A percentile compares a stretch with the other conserved stretches of the same genome.
Conservation (phyloP, 352 stramenopile species). For the Thraustotheca clavata region DNA sequence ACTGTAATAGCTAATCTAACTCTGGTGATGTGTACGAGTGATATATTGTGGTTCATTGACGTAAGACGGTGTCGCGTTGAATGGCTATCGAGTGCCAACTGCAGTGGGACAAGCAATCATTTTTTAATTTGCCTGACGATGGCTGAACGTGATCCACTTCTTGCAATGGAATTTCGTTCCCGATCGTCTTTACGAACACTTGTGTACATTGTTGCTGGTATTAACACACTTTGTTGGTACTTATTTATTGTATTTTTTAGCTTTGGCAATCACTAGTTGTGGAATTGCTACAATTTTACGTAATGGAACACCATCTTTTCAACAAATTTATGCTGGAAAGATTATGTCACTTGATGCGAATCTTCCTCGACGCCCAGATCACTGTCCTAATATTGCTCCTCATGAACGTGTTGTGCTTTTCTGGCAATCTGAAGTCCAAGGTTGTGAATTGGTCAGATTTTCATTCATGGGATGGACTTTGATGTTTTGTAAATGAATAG, state of each 20-base stretch:
- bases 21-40: no score
- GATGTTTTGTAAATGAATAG: slow-evolving; percentile 7
- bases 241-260: background rate
- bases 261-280: background rate
- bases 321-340: no score
- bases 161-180: background rate
- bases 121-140: background rate
- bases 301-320: background rate
- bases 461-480: background rate
- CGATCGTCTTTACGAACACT: background rate
- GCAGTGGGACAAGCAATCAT: no score
- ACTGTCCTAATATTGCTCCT: slow-evolving; percentile 24
- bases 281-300: background rate
- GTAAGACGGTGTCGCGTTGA: no score
- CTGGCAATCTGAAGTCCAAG: slow-evolving; percentile 69
- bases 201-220: background rate
- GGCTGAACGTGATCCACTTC: background rate
- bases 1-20: no score
- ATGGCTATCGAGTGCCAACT: no score
- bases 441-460: slow-evolving; percentile 46
- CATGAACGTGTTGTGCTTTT: slow-evolving; percentile 61
- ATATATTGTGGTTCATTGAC: no score
- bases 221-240: background rate
- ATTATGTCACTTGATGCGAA: background rate
- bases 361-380: background rate